Base-by-base conservation (phyloP, 306 rosid genomes). In the Cicer arietinum region DNA sequence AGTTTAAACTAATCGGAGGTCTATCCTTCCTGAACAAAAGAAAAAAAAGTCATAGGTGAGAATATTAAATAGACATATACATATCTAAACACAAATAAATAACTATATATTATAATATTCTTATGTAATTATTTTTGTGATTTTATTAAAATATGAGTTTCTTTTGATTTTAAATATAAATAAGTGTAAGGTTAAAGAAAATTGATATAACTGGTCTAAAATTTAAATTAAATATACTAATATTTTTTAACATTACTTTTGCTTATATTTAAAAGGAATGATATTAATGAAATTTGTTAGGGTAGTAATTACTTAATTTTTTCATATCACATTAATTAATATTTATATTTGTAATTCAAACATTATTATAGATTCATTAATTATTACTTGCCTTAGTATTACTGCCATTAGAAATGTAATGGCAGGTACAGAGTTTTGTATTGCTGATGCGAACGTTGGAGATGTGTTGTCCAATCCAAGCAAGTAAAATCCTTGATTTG, bases 401-500 rank as follows among this genome's bases (percentile, higher is more conserved):
- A 44, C 97, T 52, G 98, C 98, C 98, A 94, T 94, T 45, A 94
- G 98, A 69, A 94, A 91, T 56, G 98, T 94, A 52, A 94, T 94
- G 75, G 98, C 98, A 0, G 98, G 98, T 8, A 94, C 98, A 5
- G 98, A 94, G 89, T 94, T 94, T 71, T 94, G 98, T 67, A 94
- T 94, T 13, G 96, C 94, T 25, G 98, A 94, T 25, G 97, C 98
- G 22, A 94, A 94, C 75, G 98, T 94, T 2, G 98, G 98, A 1
- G 98, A 77, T 18, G 98, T 94, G 88, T 94, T 90, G 79, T 94
- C 98, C 77, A 94, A 85, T 3, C 98, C 98, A 83, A 94, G 89
- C 89, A 94, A 89, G 88, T 94, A 94, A 85, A 94, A 94, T 62
- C 96, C 98, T 84, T 94, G 98, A 77, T 94, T 94, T 72, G 98